Base-by-base conservation (phyloP, 1,284 basidiomycete genomes). In the Exobasidium cylindrosporum region DNA sequence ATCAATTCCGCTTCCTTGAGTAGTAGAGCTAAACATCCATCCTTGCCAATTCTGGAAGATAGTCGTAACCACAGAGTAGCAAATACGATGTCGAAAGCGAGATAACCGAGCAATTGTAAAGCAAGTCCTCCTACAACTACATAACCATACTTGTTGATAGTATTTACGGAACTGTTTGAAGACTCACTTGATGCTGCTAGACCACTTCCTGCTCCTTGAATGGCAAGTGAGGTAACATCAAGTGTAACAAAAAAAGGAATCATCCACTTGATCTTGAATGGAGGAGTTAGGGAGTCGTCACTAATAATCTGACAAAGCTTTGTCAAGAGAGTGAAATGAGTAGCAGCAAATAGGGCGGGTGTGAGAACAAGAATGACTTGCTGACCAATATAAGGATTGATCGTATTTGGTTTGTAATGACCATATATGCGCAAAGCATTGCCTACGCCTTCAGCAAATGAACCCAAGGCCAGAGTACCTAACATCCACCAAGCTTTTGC, bases 131-230 rank as follows among this genome's bases (percentile, higher is more conserved):
- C 60, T 5, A 61, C 60, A 26, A 61, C 60, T 23, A 61, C 49
- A n/a, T 31, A 6, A 10, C 52, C 52, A 13, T 54, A 30, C 7
- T 21, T 30, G 45, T 61, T 61, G 35, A 45, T 43, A 14, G 24
- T 31, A 17, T 11, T n/a, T 14, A 32, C 43, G 14, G 35, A 17
- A 10, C 46, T 52, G 14, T 54, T 26, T 11, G 17, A 17, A 17
- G 10, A 32, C 17, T 13, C 17, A 7, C 21, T 17, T 4, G 60
- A 13, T 6, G 32, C 60, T n/a, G 60, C 60, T 21, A 61, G 28
- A 35, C 60, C 60, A n/a, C 28, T 32, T 21, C 60, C 60, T 29
- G 57, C 60, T n/a, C 57, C 60, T 58, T 61, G 60, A 52, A 61
- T 60, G n/a, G 23, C 29, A 17, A 61, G 46, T n/a, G 7, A 13